Base-by-base conservation (phyloP, 306 rosid genomes). In the Cucumis cinereus region DNA sequence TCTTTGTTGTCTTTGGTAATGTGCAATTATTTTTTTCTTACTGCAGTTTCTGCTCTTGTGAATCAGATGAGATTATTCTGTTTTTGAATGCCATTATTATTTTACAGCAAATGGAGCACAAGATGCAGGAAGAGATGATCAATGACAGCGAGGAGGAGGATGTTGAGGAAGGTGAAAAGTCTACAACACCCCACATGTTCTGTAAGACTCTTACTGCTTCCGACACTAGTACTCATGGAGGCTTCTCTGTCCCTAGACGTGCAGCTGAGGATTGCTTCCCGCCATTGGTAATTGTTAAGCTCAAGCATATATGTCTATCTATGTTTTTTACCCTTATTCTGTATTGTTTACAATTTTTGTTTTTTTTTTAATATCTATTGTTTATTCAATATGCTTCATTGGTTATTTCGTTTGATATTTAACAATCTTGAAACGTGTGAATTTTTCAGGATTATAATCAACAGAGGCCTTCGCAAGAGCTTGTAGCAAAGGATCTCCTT, bases 251-350 rank as follows among this genome's bases (percentile, higher is more conserved):
- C 30, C 99, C 99, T 38, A 92, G 99, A 41, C 93, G 99, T 13
- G 99, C 99, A 1, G 99, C 99, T n/a, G 99, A 95, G 83, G 99
- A 95, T 84, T 95, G 99, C 85, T 95, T 95, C 76, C 98, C 99
- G 75, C 92, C 98, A 52, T 85, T 95, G 96, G 99, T 95, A 90
- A 80, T 60, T 19, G 47, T 60, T 26, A 71, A 69, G 69, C 33
- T 36, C 57, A 61, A 60, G 40, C 19, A 1, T 23, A 49, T 14
- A 49, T 74, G 9, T 72, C 11, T 30, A 30, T 43, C 4, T 15
- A 11, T 74, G 36, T 49, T 7, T 56, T 58, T 56, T 71, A 14
- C 20, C 1, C 20, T 40, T 17, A 35, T 17, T 38, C 17, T 23
- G 13, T 40, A 28, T 17, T 35, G 38, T 54, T 38, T 35, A 4